Evolutionary conservation across 2,329 filamentous ascomycete species (phyloP).

Genomic region (Nemania sp.): DNA sequence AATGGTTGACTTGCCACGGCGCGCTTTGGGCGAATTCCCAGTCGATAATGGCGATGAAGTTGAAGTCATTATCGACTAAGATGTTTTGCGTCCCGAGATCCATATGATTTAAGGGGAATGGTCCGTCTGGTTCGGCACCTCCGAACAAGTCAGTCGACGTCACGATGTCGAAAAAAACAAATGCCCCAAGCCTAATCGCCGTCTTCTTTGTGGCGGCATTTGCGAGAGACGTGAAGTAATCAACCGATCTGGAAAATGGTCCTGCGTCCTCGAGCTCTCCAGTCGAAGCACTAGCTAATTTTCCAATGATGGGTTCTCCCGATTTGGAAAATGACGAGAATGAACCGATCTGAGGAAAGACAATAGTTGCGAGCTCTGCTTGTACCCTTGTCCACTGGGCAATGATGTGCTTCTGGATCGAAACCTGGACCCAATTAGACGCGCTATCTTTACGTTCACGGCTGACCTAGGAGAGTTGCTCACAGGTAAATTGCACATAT

Average conservation of each 20-base stretch:
- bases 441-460: constrained; percentile 4
- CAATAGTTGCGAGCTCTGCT: constrained; percentile 29
- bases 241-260: constrained; percentile 27
- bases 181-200: constrained; percentile 17
- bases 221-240: constrained; percentile 33
- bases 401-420: constrained; percentile 19
- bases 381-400: constrained; percentile 24
- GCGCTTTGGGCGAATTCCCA: constrained; percentile 41
- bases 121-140: not conserved
- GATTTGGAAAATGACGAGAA: constrained; percentile 25
- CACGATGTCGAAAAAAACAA: constrained; percentile 35
- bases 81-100: constrained; percentile 42
- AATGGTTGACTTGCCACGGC: constrained; percentile 37
- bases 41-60: constrained; percentile 40
- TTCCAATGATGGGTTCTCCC: constrained; percentile 30
- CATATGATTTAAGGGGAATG: constrained; percentile 39
- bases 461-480: constrained; percentile 6
- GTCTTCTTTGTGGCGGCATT: constrained; percentile 22
- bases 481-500: constrained; percentile 16
- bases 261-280: constrained; percentile 18
- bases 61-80: constrained; percentile 37
- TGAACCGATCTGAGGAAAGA: constrained; percentile 33
- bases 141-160: constrained; percentile 29
- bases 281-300: constrained; percentile 21
- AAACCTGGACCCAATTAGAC: constrained; percentile 6